Evolutionary conservation across 140 eudicot genomes (phyloP).

Genomic region (Flaveria floridana): DNA sequence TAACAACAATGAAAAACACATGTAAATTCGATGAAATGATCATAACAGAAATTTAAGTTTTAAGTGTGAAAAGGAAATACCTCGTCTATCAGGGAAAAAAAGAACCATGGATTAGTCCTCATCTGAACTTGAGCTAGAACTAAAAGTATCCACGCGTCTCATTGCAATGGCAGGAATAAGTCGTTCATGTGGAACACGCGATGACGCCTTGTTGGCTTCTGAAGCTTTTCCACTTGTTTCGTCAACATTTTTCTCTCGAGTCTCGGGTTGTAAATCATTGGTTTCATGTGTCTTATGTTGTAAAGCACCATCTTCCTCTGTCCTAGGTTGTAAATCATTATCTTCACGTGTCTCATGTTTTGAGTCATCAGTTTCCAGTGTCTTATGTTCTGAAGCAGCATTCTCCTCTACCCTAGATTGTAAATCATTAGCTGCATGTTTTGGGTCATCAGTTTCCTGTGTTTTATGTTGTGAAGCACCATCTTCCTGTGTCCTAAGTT

Average conservation of each 20-base stretch:
- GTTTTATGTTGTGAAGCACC: background rate
- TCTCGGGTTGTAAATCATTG: constrained; percentile 7
- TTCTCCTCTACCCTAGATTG: background rate
- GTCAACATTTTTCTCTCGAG: constrained; percentile 30
- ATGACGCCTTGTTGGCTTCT: constrained; percentile 28
- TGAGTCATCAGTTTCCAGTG: constrained; percentile 17
- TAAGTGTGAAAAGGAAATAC: constrained; percentile 9
- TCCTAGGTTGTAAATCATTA: constrained; percentile 24
- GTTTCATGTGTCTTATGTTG: constrained; percentile 25
- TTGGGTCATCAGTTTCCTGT: background rate
- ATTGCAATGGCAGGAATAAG: constrained; percentile 54
- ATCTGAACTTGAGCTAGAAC: constrained; percentile 49
- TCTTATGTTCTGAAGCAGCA: background rate
- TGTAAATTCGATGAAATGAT: background rate
- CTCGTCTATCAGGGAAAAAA: constrained; percentile 1
- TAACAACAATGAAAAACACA: background rate
- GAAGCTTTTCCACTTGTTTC: constrained; percentile 25
- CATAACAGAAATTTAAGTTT: background rate
- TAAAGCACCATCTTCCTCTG: constrained; percentile 6
- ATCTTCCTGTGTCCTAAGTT: background rate
- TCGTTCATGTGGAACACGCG: constrained; percentile 44
- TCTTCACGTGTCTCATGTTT: background rate
- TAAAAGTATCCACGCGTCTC: constrained; percentile 50
- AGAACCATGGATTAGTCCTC: constrained; percentile 21
- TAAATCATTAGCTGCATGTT: background rate